Conservation (phyloP, 163 green algal genomes). For the Chlorella variabilis region DNA sequence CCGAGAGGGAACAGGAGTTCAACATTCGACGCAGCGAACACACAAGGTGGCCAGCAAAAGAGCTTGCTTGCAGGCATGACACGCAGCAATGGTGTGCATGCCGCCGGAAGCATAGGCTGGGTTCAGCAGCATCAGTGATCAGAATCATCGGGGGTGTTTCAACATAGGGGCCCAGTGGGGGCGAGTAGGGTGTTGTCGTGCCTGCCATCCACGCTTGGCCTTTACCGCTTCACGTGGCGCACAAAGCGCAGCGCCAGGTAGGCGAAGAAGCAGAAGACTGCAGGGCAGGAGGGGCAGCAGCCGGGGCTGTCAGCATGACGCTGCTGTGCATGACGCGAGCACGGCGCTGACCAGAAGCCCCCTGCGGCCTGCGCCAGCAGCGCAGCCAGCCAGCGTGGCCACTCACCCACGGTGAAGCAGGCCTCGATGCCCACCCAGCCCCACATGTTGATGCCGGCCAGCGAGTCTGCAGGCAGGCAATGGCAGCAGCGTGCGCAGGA, state of each 20-base stretch:
- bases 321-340: neutral
- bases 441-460: slow-evolving; percentile 61
- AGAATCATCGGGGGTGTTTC: too few species aligned
- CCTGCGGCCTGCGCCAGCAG: neutral
- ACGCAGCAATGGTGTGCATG: neutral
- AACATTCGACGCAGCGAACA: too few species aligned
- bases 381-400: neutral
- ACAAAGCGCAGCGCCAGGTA: slow-evolving; percentile 49
- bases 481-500: too few species aligned
- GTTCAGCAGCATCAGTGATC: neutral
- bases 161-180: too few species aligned
- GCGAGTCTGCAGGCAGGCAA: too few species aligned
- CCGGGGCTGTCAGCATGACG: too few species aligned
- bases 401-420: slow-evolving; percentile 52
- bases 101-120: neutral
- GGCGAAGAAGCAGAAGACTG: slow-evolving; percentile 44
- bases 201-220: neutral
- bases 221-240: slow-evolving; percentile 41
- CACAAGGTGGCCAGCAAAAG: too few species aligned
- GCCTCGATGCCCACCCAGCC: slow-evolving; percentile 70
- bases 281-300: neutral
- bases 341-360: too few species aligned
- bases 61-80: too few species aligned
- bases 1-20: too few species aligned
- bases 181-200: neutral